Evolutionary conservation across 1,284 basidiomycete genomes (phyloP), one percentile per base, ranked within the genome.

Genomic region (Sporisorium exsertum): DNA sequence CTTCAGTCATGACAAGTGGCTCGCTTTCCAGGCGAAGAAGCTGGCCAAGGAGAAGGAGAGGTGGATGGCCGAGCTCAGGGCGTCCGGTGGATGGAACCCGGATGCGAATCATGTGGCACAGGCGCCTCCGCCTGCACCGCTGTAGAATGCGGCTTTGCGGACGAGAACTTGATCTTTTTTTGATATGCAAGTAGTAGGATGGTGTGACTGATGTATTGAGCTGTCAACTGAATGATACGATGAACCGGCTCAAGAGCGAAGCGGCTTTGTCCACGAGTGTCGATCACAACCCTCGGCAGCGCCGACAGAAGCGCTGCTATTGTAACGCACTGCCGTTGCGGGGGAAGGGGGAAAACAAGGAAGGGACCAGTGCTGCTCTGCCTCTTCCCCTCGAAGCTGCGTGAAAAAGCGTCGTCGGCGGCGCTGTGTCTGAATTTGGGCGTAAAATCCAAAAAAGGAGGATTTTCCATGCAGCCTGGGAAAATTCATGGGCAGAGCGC

Each of bases 1-100:
- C 26, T 74, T 62, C 27, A 69, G 65, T 43, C 72, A 74, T 32
- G 72, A 74, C 29, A 74, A 74, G 40, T 69, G 46, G 50, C n/a
- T 74, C 27, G 72, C 72, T 12, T 47, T 59, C 22, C 62, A 74
- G 37, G 72, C 72, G 33, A 60, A 42, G 2, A 74, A 74, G 49
- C 42, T 74, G 46, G 72, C 58, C 0, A 57, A 33, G 58, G 58
- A 74, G 59, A 74, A 69, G 66, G 53, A 69, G 15, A 63, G 57
- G 59, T 74, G 72, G 72, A 27, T 69, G 56, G 53, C 56, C 5
- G 69, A 72, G 26, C 27, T 72, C 33, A 53, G 58, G 18, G 43
- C 54, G 16, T 3, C 22, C 1, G 52, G n/a, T n/a, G 62, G 42
- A 8, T 52, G 58, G 50, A 64, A 54, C 3, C 32, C 33, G 26